A percentile compares a stretch with the other conserved stretches of the same genome.
Conservation (phyloP, 1,284 basidiomycete genomes). For the Irpex sp. region DNA sequence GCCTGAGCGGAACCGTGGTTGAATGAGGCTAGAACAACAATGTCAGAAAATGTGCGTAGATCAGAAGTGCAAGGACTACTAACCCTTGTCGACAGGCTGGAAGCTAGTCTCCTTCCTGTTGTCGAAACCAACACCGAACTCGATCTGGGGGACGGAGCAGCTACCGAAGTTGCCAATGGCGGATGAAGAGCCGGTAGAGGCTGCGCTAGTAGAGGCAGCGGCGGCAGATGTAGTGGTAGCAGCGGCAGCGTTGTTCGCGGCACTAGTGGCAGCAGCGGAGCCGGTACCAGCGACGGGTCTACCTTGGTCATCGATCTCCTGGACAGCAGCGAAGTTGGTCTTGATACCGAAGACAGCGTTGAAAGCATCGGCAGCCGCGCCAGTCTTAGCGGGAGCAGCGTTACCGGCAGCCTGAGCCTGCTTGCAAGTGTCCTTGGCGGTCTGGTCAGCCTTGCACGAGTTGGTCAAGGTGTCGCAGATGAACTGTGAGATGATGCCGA, state of each 20-base stretch:
- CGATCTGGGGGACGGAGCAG: constrained; percentile 55
- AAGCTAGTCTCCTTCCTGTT: constrained; percentile 55
- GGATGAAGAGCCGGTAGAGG: constrained; percentile 21
- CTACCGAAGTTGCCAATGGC: constrained; percentile 47
- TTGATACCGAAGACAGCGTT: constrained; percentile 51
- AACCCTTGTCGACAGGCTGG: constrained; percentile 41
- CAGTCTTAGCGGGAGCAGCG: constrained; percentile 39
- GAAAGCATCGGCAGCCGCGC: constrained; percentile 55
- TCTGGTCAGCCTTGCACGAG: constrained; percentile 47
- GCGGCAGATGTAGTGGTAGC: constrained; percentile 12
- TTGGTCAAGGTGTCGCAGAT: constrained; percentile 54
- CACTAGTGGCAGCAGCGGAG: constrained; percentile 8
- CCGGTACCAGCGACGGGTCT: constrained; percentile 17
- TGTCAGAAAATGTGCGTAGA: neutral
- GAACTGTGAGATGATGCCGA: constrained; percentile 50
- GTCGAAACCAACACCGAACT: constrained; percentile 59
- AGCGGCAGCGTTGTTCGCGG: constrained; percentile 1
- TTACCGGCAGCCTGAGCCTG: constrained; percentile 40
- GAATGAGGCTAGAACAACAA: constrained; percentile 34
- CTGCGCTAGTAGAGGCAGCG: constrained; percentile 14
- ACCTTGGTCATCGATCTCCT: constrained; percentile 26
- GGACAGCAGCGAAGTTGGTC: constrained; percentile 27
- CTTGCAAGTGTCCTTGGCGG: constrained; percentile 47
- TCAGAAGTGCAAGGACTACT: constrained; percentile 10
- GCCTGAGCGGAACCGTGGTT: constrained; percentile 51